These are phyloP conservation scores for Leptodontidium sp. DNA, from an alignment of 2,329 filamentous ascomycete genomes.

Conservation along the genomic window DNA sequence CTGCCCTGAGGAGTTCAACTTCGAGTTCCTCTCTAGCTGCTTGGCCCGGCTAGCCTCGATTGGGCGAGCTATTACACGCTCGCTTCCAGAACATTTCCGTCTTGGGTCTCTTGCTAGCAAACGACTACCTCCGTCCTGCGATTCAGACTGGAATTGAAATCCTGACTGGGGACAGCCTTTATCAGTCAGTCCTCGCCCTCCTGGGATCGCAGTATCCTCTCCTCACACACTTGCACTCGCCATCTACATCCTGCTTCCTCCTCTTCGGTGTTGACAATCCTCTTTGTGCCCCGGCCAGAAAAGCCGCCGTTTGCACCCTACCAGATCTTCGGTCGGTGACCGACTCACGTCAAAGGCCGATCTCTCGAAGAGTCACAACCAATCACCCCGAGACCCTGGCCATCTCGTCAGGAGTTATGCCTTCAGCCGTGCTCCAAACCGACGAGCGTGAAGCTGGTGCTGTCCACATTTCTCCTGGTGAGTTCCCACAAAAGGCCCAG, in stretches of 20 bases:
- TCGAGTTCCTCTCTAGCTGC: neutral
- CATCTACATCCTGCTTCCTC: neutral
- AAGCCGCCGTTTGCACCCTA: slow-evolving; percentile 5
- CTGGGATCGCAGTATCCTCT: neutral
- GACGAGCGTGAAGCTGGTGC: slow-evolving; percentile 10
- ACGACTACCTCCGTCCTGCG: neutral
- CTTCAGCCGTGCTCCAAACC: slow-evolving; percentile 18
- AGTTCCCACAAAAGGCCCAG: slow-evolving; percentile 18
- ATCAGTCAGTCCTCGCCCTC: neutral
- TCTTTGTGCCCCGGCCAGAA: neutral
- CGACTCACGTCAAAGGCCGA: slow-evolving; percentile 13
- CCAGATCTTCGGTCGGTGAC: slow-evolving; percentile 7
- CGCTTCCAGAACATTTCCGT: slow-evolving; percentile 19
- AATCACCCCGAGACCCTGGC: slow-evolving; percentile 15
- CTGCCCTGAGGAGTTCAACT: neutral
- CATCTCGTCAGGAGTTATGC: slow-evolving; percentile 9
- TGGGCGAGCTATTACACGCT: slow-evolving; percentile 6
- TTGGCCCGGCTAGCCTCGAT: slow-evolving; percentile 10
- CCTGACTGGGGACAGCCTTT: neutral
- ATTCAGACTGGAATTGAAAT: neutral
- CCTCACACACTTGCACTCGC: neutral
- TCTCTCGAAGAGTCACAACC: slow-evolving; percentile 6
- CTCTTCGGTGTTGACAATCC: slow-evolving; percentile 5
- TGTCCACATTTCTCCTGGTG: slow-evolving; percentile 10
- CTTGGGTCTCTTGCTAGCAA: neutral